phyloP scores from a whole-genome alignment of 1,284 basidiomycete species.

The Tausonia pullulans region DNA sequence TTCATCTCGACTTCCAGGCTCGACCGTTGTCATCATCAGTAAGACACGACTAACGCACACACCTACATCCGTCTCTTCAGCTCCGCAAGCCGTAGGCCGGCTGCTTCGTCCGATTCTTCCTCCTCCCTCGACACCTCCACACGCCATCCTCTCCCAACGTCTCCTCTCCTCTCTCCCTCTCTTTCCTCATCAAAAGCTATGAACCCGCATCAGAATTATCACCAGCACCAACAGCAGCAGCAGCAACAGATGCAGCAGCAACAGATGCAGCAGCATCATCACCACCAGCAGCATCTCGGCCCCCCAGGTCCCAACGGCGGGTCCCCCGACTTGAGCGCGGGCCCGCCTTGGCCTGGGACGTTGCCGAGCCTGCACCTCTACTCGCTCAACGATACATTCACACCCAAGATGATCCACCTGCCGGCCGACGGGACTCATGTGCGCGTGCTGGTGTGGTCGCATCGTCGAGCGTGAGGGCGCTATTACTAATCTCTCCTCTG shows the following conservation, averaged over 20 bases:
- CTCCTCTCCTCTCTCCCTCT: conserved; percentile 6
- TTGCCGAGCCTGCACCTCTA: conserved; percentile 66
- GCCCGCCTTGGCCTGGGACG: conserved; percentile 29
- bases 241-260: conserved; percentile 12
- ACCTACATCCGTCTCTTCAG: too few species aligned
- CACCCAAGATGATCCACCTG: conserved; percentile 89
- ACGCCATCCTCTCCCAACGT: conserved; percentile 6
- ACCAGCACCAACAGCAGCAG: conserved; percentile 4
- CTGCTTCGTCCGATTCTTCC: neutral
- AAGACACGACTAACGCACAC: too few species aligned
- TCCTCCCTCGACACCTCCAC: neutral
- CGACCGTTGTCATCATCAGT: too few species aligned
- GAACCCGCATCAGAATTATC: neutral
- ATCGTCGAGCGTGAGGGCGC: neutral
- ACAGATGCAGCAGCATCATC: conserved; percentile 4
- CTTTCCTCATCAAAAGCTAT: conserved; percentile 12
- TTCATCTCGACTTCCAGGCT: too few species aligned
- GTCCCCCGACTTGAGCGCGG: neutral
- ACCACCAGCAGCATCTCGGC: neutral
- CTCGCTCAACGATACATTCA: conserved; percentile 90
- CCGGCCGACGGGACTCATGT: conserved; percentile 53
- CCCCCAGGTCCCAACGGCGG: neutral
- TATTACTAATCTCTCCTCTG: neutral
- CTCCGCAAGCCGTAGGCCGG: too few species aligned
- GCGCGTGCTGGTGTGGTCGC: neutral